Percentiles rank a stretch among this genome's conserved stretches.
Conservation (phyloP, 2,329 filamentous ascomycete genomes). For the Neocucurbitaria cava region DNA sequence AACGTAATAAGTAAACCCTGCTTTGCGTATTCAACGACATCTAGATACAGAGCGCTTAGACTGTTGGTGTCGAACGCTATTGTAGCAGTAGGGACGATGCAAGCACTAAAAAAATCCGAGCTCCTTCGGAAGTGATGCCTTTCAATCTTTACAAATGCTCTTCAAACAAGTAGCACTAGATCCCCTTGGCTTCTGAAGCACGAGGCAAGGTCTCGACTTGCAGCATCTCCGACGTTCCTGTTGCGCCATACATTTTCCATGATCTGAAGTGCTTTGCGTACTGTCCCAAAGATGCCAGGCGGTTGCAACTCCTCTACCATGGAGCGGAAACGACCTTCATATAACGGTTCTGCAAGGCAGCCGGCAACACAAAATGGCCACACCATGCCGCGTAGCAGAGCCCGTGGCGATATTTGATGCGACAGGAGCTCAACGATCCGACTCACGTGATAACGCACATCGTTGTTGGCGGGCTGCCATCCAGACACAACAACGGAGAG, state of each 20-base stretch:
- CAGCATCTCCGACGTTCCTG: background rate
- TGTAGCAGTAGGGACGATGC: too few relatives aligned
- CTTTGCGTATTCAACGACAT: too few relatives aligned
- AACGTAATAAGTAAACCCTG: too few relatives aligned
- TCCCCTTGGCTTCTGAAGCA: background rate
- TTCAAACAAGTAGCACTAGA: background rate
- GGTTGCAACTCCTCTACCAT: constrained; percentile 25
- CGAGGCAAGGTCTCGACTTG: background rate
- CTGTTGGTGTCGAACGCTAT: too few relatives aligned
- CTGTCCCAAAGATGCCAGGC: constrained; percentile 32
- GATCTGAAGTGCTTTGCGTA: constrained; percentile 40
- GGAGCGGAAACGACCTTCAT: constrained; percentile 27
- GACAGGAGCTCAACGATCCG: constrained; percentile 14
- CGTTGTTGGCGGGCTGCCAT: constrained; percentile 25
- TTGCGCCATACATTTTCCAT: constrained; percentile 47
- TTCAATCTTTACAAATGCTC: background rate
- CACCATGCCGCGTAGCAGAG: constrained; percentile 33
- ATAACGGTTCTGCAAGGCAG: constrained; percentile 21
- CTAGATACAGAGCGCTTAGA: too few relatives aligned
- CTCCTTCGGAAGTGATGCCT: too few relatives aligned
- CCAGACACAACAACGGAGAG: constrained; percentile 27
- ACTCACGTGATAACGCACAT: constrained; percentile 20
- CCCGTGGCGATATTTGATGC: constrained; percentile 18
- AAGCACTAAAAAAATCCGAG: too few relatives aligned
- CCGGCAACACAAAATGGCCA: constrained; percentile 46